Base-by-base conservation (phyloP, 1,284 basidiomycete genomes). In the Coniferiporia weirii region DNA sequence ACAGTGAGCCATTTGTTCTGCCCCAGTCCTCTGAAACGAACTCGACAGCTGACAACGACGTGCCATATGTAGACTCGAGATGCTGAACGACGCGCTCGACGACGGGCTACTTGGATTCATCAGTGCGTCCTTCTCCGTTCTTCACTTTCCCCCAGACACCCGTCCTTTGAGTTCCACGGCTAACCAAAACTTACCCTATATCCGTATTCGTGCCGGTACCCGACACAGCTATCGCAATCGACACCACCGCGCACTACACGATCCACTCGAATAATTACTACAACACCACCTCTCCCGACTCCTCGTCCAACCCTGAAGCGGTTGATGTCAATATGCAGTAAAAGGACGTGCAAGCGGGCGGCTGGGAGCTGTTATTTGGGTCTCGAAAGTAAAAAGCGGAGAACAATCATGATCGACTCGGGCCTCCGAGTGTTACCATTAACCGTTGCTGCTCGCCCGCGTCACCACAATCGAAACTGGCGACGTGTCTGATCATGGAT, bases 1-100 rank as follows among this genome's bases (percentile, higher is more conserved):
- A 45, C 69, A 70, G 68, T 69, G 47, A 38, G 65, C 63, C 19
- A 9, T 15, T 9, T 32, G 35, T 35, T 19, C 12, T 9, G 10
- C 34, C 22, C 27, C 10, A 20, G 45, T 6, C 10, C 4, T 40
- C 17, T 3, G 47, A 40, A 38, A 32, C 19, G 45, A 8, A 17
- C 22, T 20, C 9, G 43, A 32, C 38, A 10, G 15, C 38, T 40
- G 12, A 47, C 46, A 6, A 45, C 38, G 10, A 35, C 10, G 17
- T 50, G 27, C 27, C 5, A 27, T 27, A 27, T 54, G n/a, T 35
- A 61, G 60, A 34, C 44, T 61, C n/a, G 60, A 61, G 20, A 20
- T 44, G 19, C 7, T 58, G 2, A 35, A 27, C 13, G 60, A 61
- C 12, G 27, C 22, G 12, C 13, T 61, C 34, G 51, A 50, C 7